Percentiles rank a stretch among this genome's conserved stretches.
These are phyloP conservation scores for Lachnellula suecica DNA, from an alignment of 2,329 filamentous ascomycete species.

Conservation along the genomic window DNA sequence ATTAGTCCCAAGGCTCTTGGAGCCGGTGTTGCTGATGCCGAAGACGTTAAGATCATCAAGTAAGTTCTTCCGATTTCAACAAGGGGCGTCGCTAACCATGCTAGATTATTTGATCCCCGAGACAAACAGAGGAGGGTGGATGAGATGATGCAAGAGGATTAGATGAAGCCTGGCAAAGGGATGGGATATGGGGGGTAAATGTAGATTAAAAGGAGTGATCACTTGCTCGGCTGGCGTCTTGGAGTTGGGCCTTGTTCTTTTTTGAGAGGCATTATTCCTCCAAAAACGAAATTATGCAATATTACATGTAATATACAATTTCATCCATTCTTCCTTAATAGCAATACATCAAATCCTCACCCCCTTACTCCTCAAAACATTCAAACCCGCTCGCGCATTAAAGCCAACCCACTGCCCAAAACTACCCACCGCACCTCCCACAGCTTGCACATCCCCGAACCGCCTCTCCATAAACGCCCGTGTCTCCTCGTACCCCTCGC, in stretches of 20 bases:
- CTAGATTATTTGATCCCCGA: slow-evolving; percentile 58
- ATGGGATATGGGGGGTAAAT: not conserved
- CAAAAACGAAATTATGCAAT: not conserved
- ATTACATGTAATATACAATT: slow-evolving; percentile 5
- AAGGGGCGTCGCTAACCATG: slow-evolving; percentile 1
- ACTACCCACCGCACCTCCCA: slow-evolving; percentile 62
- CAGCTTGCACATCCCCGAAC: slow-evolving; percentile 59
- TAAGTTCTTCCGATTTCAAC: slow-evolving; percentile 35
- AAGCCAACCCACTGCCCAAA: slow-evolving; percentile 80
- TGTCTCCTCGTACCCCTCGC: slow-evolving; percentile 72
- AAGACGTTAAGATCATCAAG: slow-evolving; percentile 79
- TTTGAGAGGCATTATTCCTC: not conserved
- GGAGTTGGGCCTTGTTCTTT: not conserved
- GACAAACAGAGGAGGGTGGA: slow-evolving; percentile 37
- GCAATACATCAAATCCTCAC: slow-evolving; percentile 56
- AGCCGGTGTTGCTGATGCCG: slow-evolving; percentile 53
- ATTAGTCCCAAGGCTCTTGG: slow-evolving; percentile 89
- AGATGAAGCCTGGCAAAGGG: not conserved
- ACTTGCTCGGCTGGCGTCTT: slow-evolving; percentile 1
- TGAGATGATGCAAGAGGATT: slow-evolving; percentile 21
- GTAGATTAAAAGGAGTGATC: not conserved
- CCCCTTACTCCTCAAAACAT: slow-evolving; percentile 85
- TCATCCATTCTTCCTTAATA: not conserved
- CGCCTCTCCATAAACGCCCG: slow-evolving; percentile 76
- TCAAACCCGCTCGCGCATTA: slow-evolving; percentile 73